Evolutionary conservation across 768 basidiomycete genomes (phyloP).

Genomic region (Favolaschia claudopus): DNA sequence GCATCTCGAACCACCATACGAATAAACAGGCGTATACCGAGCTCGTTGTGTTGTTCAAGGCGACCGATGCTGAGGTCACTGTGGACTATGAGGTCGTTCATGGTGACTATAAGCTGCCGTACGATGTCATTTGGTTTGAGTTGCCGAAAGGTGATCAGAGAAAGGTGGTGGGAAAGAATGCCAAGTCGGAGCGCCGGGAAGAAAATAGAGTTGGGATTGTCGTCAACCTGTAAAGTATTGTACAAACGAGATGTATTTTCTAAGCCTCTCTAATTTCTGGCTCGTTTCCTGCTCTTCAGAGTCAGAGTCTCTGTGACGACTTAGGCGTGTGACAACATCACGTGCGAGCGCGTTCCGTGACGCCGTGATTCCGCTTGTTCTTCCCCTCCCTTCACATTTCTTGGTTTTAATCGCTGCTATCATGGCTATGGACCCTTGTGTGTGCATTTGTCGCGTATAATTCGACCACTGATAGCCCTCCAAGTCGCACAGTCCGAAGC

Average conservation of each 20-base stretch:
- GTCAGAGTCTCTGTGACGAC: no score
- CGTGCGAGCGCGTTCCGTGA: not conserved
- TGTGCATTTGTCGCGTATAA: not conserved
- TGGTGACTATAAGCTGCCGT: slow-evolving; percentile 20
- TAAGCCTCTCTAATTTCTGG: not conserved
- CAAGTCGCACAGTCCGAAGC: slow-evolving; percentile 7
- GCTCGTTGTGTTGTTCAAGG: slow-evolving; percentile 19
- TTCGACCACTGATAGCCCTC: not conserved
- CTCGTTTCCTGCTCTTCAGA: no score
- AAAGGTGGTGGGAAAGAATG: slow-evolving; percentile 13
- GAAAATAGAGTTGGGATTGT: slow-evolving; percentile 12
- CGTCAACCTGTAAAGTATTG: not conserved
- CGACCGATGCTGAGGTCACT: slow-evolving; percentile 9
- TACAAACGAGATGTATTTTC: not conserved
- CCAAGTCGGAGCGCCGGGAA: slow-evolving; percentile 13
- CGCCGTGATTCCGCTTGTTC: not conserved
- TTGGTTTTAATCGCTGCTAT: slow-evolving; percentile 9
- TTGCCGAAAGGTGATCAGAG: slow-evolving; percentile 18
- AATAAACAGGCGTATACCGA: slow-evolving; percentile 18
- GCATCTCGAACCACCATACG: slow-evolving; percentile 25
- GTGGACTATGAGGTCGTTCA: slow-evolving; percentile 22
- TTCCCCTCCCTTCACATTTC: slow-evolving; percentile 1
- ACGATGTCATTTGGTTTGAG: slow-evolving; percentile 27
- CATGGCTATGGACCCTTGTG: slow-evolving; percentile 8
- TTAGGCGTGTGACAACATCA: no score